Percentiles rank a stretch among this genome's conserved stretches.
Evolutionary conservation across 75 land plant genomes (phyloP).

Genomic region (Selaginella tamariscina): DNA sequence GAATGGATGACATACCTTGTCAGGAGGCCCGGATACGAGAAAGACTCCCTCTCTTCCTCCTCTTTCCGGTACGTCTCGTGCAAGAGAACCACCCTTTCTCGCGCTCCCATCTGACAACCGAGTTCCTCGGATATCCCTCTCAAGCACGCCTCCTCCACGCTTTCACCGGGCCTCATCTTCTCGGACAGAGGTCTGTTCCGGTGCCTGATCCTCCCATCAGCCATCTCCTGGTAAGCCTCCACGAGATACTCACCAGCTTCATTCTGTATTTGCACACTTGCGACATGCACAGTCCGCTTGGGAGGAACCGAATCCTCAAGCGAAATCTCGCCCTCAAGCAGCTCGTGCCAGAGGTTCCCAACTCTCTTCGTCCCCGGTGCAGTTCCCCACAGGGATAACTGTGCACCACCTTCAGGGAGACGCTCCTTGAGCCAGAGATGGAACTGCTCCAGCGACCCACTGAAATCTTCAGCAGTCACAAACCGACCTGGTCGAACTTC

Average conservation of each 20-base stretch:
- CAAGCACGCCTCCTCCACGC: conserved; percentile 4
- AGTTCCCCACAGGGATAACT: conserved; percentile 59
- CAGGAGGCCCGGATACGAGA: conserved; percentile 8
- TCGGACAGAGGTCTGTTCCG: conserved; percentile 9
- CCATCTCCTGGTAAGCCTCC: conserved; percentile 13
- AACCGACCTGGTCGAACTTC: neutral
- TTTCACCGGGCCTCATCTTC: conserved; percentile 11
- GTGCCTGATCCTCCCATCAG: neutral
- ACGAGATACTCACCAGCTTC: neutral
- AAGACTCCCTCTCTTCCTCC: conserved; percentile 6
- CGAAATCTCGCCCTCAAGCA: conserved; percentile 10
- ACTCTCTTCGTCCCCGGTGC: conserved; percentile 78
- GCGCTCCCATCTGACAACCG: neutral
- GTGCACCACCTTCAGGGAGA: conserved; percentile 30
- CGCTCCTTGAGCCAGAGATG: conserved; percentile 56
- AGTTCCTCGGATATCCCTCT: conserved; percentile 6
- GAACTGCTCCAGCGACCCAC: conserved; percentile 36
- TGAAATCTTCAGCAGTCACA: neutral
- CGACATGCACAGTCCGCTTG: conserved; percentile 6
- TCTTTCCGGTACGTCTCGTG: neutral
- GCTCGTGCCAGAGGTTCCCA: conserved; percentile 56
- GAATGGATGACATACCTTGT: conserved; percentile 45
- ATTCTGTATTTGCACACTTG: conserved; percentile 1
- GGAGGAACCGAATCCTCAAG: conserved; percentile 7
- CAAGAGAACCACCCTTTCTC: neutral